These are phyloP conservation scores for Dentipellis sp. DNA, from an alignment of 768 basidiomycete genomes.

Conservation along the genomic window DNA sequence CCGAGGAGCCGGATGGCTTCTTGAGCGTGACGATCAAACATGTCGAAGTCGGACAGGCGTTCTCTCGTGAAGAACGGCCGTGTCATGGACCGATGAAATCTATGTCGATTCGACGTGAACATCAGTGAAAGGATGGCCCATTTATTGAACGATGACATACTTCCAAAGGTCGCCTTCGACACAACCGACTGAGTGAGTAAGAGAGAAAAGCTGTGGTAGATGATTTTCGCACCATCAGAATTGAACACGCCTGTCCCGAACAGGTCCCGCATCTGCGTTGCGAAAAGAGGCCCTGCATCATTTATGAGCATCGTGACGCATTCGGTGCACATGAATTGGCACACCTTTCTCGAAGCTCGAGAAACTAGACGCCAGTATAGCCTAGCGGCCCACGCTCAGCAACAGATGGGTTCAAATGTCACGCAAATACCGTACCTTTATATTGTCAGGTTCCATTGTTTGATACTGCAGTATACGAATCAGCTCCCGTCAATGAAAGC, in stretches of 20 bases:
- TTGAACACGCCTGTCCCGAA: constrained; percentile 47
- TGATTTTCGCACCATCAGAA: constrained; percentile 27
- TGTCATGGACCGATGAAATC: constrained; percentile 27
- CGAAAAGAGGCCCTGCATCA: neutral
- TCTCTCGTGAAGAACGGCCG: constrained; percentile 25
- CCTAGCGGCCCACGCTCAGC: neutral
- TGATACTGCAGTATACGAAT: neutral
- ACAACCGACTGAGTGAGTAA: neutral
- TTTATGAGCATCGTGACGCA: no score
- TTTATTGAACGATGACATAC: neutral
- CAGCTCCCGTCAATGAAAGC: neutral
- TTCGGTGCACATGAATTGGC: neutral
- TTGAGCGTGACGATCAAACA: constrained; percentile 22
- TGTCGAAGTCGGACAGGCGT: constrained; percentile 21
- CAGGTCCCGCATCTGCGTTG: constrained; percentile 10
- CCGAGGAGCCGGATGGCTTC: constrained; percentile 8
- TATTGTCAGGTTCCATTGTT: neutral
- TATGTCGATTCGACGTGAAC: constrained; percentile 1
- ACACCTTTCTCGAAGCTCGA: neutral
- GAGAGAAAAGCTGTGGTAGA: neutral
- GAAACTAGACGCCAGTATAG: neutral
- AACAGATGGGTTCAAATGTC: neutral
- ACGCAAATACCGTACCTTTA: neutral
- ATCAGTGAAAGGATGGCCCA: neutral
- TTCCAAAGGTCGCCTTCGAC: neutral